Evolutionary conservation across 306 rosid species (phyloP).

Genomic region (Echinosophora koreensis): DNA sequence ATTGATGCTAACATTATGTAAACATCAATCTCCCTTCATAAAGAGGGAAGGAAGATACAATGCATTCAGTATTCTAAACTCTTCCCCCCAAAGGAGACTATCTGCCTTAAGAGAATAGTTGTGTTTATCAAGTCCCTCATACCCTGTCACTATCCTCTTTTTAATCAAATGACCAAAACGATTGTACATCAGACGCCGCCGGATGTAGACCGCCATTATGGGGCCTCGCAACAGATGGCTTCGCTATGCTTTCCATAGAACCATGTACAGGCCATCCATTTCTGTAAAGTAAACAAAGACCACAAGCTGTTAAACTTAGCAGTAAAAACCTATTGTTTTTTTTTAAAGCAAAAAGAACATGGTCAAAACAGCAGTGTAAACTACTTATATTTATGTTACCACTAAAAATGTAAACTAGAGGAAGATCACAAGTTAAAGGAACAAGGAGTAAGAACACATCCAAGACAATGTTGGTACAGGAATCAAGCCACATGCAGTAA

Average conservation of each 20-base stretch:
- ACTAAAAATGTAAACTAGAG: background rate
- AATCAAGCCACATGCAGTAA: slow-evolving; percentile 24
- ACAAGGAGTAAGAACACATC: slow-evolving; percentile 9
- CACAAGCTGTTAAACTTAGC: slow-evolving; percentile 24
- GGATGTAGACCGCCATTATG: slow-evolving; percentile 70
- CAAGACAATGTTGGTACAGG: slow-evolving; percentile 20
- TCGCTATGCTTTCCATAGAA: slow-evolving; percentile 63
- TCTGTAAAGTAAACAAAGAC: slow-evolving; percentile 59
- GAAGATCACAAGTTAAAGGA: slow-evolving; percentile 8
- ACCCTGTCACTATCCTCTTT: slow-evolving; percentile 57
- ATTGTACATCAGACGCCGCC: slow-evolving; percentile 78
- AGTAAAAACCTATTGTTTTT: background rate
- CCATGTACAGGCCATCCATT: slow-evolving; percentile 72
- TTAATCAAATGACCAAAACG: slow-evolving; percentile 85
- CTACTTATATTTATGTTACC: background rate
- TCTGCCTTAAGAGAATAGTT: slow-evolving; percentile 53
- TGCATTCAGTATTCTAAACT: slow-evolving; percentile 70
- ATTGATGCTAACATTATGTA: slow-evolving; percentile 62
- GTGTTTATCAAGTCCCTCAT: slow-evolving; percentile 57
- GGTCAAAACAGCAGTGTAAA: slow-evolving; percentile 10
- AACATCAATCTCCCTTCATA: slow-evolving; percentile 73
- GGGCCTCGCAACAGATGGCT: slow-evolving; percentile 62
- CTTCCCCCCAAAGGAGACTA: slow-evolving; percentile 54
- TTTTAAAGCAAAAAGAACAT: background rate
- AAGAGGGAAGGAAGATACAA: slow-evolving; percentile 84